These are phyloP conservation scores for Jamesozyma piceae DNA, from an alignment of 805 yeast species.

Conservation along the genomic window DNA sequence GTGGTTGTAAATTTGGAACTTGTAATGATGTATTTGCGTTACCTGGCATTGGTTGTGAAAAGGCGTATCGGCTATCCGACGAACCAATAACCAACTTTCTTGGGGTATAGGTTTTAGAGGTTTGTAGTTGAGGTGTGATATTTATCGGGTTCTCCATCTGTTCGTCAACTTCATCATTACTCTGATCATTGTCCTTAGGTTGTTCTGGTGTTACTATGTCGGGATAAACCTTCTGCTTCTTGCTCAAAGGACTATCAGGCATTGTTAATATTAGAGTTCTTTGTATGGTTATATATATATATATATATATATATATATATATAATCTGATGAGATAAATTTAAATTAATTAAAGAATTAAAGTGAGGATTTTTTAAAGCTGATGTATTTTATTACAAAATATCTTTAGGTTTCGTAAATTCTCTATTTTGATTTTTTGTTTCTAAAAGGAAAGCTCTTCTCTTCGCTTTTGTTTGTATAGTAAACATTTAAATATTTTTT, in stretches of 20 bases:
- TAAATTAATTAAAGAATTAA: no score
- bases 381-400: no score
- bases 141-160: background rate
- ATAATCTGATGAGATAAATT: no score
- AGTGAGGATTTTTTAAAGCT: no score
- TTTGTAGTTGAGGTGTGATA: background rate
- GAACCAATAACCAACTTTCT: conserved; percentile 22
- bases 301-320: no score
- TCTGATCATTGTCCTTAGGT: background rate
- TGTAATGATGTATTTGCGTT: conserved; percentile 13
- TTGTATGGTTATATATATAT: no score
- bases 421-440: no score
- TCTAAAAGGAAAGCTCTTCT: background rate
- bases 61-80: conserved; percentile 15
- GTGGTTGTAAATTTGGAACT: conserved; percentile 27
- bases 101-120: conserved; percentile 15
- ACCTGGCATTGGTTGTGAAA: conserved; percentile 20
- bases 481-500: no score
- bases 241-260: conserved; percentile 15
- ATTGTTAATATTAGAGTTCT: no score
- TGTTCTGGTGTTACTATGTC: conserved; percentile 1
- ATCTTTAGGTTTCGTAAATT: no score
- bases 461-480: no score
- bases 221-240: conserved; percentile 11
- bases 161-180: background rate